A percentile compares a stretch with the other conserved stretches of the same genome.
Evolutionary conservation across 1,139 yeast species (phyloP).

Genomic region (Kurtzmaniella quercitrusa): DNA sequence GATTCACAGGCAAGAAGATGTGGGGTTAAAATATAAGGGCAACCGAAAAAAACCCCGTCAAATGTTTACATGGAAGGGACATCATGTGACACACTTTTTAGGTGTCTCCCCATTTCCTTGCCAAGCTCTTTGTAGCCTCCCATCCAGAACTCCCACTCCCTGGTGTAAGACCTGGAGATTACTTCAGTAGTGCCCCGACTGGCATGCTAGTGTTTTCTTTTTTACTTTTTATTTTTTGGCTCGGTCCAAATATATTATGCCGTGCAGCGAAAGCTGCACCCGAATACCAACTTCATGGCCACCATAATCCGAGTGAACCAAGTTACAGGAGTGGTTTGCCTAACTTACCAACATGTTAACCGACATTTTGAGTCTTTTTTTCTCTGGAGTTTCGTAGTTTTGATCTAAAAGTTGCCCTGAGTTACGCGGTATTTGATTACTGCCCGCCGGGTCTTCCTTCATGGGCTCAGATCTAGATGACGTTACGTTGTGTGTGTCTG

Average conservation of each 20-base stretch:
- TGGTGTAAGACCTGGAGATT: too few species aligned
- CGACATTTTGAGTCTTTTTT: conserved; percentile 38
- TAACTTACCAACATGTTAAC: conserved; percentile 45
- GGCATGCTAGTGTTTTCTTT: not conserved
- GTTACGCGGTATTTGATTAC: conserved; percentile 3
- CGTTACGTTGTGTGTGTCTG: not conserved
- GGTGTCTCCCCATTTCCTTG: too few species aligned
- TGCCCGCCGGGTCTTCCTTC: not conserved
- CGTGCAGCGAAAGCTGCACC: not conserved
- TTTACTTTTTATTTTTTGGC: not conserved
- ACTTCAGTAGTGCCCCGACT: too few species aligned
- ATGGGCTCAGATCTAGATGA: not conserved
- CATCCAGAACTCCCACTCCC: too few species aligned
- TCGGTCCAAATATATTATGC: not conserved
- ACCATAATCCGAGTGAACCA: too few species aligned
- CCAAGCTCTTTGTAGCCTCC: too few species aligned
- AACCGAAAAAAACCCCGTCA: not conserved
- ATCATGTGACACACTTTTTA: too few species aligned
- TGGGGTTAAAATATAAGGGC: not conserved
- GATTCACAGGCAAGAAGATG: not conserved
- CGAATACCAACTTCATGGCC: too few species aligned
- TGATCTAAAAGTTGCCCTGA: conserved; percentile 2
- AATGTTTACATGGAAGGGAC: too few species aligned
- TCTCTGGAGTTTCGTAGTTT: conserved; percentile 25
- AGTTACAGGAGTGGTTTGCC: too few species aligned